A percentile compares a stretch with the other conserved stretches of the same genome.
These are phyloP conservation scores for Xylariaceae sp. DNA, from an alignment of 2,329 filamentous ascomycete species.

Conservation along the genomic window DNA sequence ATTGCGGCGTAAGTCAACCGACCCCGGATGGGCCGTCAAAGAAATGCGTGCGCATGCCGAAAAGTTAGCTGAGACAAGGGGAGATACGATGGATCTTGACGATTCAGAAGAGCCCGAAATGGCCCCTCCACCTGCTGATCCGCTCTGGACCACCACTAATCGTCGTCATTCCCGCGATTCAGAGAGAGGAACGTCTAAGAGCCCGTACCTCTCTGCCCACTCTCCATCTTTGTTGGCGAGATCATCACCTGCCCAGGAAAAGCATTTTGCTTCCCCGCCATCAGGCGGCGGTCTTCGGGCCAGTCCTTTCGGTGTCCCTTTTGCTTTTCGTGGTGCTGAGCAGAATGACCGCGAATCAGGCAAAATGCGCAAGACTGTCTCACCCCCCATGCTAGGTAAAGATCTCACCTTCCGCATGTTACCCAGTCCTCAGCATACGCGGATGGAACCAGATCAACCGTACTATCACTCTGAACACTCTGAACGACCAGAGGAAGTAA, in stretches of 20 bases:
- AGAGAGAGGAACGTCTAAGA: slow-evolving; percentile 22
- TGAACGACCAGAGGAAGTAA: slow-evolving; percentile 42
- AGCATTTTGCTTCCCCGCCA: slow-evolving; percentile 23
- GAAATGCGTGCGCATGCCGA: slow-evolving; percentile 78
- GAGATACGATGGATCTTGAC: slow-evolving; percentile 34
- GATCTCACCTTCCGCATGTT: slow-evolving; percentile 80
- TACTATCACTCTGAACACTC: slow-evolving; percentile 40
- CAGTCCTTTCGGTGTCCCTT: slow-evolving; percentile 41
- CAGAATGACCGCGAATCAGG: slow-evolving; percentile 39
- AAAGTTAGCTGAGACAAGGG: slow-evolving; percentile 51
- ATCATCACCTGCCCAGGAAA: slow-evolving; percentile 18
- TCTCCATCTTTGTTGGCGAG: slow-evolving; percentile 23
- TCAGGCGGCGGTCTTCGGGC: slow-evolving; percentile 41
- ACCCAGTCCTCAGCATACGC: slow-evolving; percentile 76
- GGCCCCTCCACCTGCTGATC: slow-evolving; percentile 26
- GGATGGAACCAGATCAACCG: slow-evolving; percentile 74
- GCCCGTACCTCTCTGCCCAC: slow-evolving; percentile 20
- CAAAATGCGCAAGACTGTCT: slow-evolving; percentile 50
- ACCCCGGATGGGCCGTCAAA: slow-evolving; percentile 69
- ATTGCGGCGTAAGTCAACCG: slow-evolving; percentile 56
- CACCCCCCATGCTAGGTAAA: slow-evolving; percentile 83
- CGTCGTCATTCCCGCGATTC: slow-evolving; percentile 26
- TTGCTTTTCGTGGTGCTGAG: slow-evolving; percentile 38
- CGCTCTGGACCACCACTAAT: slow-evolving; percentile 28
- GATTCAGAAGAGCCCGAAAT: slow-evolving; percentile 25